These are phyloP conservation scores for Dissophora globulifera DNA, from an alignment of 192 early-diverging fungal species.

Conservation along the genomic window DNA sequence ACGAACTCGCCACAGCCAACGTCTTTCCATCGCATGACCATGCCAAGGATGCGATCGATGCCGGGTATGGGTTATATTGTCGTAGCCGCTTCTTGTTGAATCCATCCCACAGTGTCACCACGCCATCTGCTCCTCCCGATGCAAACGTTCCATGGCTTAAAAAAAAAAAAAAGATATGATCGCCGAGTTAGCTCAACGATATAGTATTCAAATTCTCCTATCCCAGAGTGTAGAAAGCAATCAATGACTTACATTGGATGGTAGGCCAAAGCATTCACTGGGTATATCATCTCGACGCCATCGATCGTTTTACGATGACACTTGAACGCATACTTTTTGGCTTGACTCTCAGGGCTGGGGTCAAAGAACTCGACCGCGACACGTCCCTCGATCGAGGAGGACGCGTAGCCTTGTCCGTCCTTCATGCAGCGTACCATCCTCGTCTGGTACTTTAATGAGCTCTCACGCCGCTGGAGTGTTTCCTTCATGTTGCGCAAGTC, in stretches of 20 bases:
- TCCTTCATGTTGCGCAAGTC: conserved; percentile 86
- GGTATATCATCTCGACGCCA: conserved; percentile 86
- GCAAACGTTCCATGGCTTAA: conserved; percentile 91
- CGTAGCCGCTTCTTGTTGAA: conserved; percentile 88
- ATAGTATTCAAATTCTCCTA: not conserved
- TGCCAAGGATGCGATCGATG: conserved; percentile 81
- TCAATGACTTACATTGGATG: conserved; percentile 86
- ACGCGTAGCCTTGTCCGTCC: conserved; percentile 88
- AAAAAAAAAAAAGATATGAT: conserved; percentile 4
- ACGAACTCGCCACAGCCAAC: conserved; percentile 90
- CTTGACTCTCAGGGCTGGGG: conserved; percentile 68
- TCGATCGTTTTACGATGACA: conserved; percentile 87
- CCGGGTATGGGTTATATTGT: conserved; percentile 84
- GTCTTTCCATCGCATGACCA: conserved; percentile 83
- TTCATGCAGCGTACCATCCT: conserved; percentile 87
- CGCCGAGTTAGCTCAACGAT: not conserved
- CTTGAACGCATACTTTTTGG: conserved; percentile 95
- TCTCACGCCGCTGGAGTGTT: conserved; percentile 77
- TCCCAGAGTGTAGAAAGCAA: no score
- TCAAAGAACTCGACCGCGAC: conserved; percentile 95
- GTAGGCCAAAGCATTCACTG: conserved; percentile 93
- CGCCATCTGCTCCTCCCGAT: conserved; percentile 93
- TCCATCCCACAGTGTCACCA: conserved; percentile 94
- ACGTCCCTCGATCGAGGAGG: conserved; percentile 93
- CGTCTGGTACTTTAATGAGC: conserved; percentile 91